Evolutionary conservation across 768 basidiomycete genomes (phyloP), one percentile per base, ranked within the genome.

Genomic region (Favolaschia claudopus): DNA sequence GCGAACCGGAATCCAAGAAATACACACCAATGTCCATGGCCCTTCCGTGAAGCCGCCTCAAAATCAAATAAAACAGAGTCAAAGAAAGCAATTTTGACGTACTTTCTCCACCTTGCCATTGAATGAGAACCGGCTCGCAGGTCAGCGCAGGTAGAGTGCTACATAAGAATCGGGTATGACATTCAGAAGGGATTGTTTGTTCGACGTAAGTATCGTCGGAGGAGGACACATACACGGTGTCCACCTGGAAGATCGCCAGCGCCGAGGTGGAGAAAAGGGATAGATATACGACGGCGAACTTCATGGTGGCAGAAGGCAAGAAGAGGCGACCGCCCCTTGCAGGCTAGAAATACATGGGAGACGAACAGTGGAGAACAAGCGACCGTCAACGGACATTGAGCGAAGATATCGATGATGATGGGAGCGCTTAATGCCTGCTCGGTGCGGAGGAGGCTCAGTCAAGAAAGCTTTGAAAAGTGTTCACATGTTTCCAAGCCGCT

Each of bases 91-190:
- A 46, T 52, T 60, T n/a, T n/a, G n/a, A n/a, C n/a, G n/a, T 45
- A 60, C 58, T 4, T 25, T 27, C 12, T n/a, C 52, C 58, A 27
- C 52, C 58, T 43, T 60, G 52, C 58, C 58, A 60, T 22, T 60
- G 52, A 19, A 60, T 39, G 37, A 60, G 51, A 48, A 60, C 25
- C 46, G 58, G 58, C 52, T 54, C 46, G 29, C 58, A 60, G 5
- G 58, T 60, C 32, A 28, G 29, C n/a, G 58, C 51, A n/a, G 27
- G 20, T 3, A 19, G 13, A n/a, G 22, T 48, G 1, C 58, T 60
- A 36, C 9, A 42, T 28, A n/a, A 24, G 22, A 13, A 28, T 45
- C 43, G 42, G 25, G n/a, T n/a, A 34, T n/a, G 22, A 28, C 12
- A 36, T 6, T 19, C 38, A 15, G 12, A 19, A 17, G 28, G 25